Evolutionary conservation across 139 green algal genomes (phyloP), one percentile per base, ranked within the genome.

Genomic region (Asterochloris erici): DNA sequence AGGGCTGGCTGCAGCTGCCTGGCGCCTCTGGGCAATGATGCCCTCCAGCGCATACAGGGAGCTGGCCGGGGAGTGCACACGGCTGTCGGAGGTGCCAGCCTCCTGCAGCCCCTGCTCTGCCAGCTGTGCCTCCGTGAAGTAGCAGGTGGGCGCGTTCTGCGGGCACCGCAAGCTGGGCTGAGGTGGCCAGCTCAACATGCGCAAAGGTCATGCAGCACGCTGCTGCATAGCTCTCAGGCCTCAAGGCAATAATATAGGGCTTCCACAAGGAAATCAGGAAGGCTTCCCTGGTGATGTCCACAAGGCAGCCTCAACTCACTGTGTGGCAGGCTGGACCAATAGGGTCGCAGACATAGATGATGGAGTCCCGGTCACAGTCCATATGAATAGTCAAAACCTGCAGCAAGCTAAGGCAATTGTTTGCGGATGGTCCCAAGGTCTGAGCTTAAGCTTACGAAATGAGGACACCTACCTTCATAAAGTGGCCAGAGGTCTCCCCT

Each of bases 321-420:
- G 95, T 98, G 87, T 98, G 95, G 86, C 95, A 98, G 68, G 95
- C 86, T 6, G 95, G 95, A 12, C 95, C 95, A 19, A 96, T 94
- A 27, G 95, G 94, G 54, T 95, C 90, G 0, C 87, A 88, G 60
- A 99, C 82, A 88, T 98, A 99, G 68, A 99, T 96, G 63, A 98
- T 86, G 9, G 93, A 97, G 87, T 99, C 97, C 26, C 85, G 82
- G 79, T 99, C 97, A 85, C 97, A 99, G 87, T 99, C 97, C 29
- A 92, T 21, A 78, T 91, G 89, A 17, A 97, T 79, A 2, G 69
- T 54, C 10, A 78, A 12, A 0, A 87, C 38, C 38, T 54, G 38
- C 38, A 54, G 38, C 38, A 54, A 6, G 6, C 6, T 54, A 10
- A n/a, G 38, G 38, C 38, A 54, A 6, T 6, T 54, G 38, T 6